phyloP scores from a whole-genome alignment of 208 protist genomes.

The Leishmania tarentolae region DNA sequence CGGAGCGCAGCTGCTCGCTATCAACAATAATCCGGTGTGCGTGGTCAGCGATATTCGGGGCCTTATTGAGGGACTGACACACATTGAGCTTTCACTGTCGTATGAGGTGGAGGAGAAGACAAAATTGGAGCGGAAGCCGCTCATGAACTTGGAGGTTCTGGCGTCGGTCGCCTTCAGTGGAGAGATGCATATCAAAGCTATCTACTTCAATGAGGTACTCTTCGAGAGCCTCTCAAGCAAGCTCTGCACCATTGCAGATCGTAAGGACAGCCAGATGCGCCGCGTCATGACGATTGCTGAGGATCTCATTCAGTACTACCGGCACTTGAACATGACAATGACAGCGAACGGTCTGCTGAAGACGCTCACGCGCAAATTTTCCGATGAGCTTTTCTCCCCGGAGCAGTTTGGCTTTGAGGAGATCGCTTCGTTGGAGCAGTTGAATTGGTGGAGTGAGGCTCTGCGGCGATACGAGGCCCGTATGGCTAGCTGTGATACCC shows the following conservation, averaged over 20 bases:
- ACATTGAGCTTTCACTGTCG: slow-evolving; percentile 66
- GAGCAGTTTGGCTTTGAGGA: slow-evolving; percentile 84
- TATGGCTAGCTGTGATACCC: slow-evolving; percentile 45
- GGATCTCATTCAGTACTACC: slow-evolving; percentile 86
- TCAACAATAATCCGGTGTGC: slow-evolving; percentile 67
- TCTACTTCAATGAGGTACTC: slow-evolving; percentile 90
- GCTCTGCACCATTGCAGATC: slow-evolving; percentile 29
- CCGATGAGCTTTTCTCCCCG: slow-evolving; percentile 68
- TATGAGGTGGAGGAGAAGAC: slow-evolving; percentile 62
- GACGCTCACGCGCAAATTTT: slow-evolving; percentile 76
- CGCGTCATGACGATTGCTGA: slow-evolving; percentile 63
- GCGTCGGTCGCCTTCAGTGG: slow-evolving; percentile 75
- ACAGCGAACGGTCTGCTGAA: slow-evolving; percentile 83
- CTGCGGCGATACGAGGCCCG: slow-evolving; percentile 71
- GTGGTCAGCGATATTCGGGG: slow-evolving; percentile 78
- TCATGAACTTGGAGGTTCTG: slow-evolving; percentile 79
- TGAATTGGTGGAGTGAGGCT: slow-evolving; percentile 88
- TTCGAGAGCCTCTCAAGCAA: slow-evolving; percentile 69
- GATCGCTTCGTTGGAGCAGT: slow-evolving; percentile 83
- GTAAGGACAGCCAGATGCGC: slow-evolving; percentile 55
- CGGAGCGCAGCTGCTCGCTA: slow-evolving; percentile 65
- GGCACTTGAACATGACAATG: slow-evolving; percentile 85
- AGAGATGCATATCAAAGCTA: slow-evolving; percentile 86
- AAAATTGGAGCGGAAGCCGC: slow-evolving; percentile 39
- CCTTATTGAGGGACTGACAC: slow-evolving; percentile 72